Percentiles rank a stretch among this genome's conserved stretches.
phyloP scores from a whole-genome alignment of 2,329 filamentous ascomycete genomes.

The Reticulascus tulasneorum region DNA sequence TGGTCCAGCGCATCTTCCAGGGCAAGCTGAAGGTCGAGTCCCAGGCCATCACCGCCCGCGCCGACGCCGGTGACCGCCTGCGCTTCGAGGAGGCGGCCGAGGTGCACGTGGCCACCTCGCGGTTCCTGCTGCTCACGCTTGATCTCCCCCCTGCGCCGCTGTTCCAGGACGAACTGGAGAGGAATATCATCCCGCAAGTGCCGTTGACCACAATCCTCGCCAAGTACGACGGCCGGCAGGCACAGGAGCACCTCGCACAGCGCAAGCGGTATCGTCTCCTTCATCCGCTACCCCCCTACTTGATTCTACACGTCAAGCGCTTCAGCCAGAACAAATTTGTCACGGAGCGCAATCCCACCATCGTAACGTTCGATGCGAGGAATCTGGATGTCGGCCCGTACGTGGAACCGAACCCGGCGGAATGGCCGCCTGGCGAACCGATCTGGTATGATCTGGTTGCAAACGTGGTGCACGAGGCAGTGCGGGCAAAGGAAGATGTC shows the following conservation, averaged over 20 bases:
- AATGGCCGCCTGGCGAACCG: slow-evolving; percentile 71
- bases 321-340: slow-evolving; percentile 98
- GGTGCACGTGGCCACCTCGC: slow-evolving; percentile 71
- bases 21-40: slow-evolving; percentile 88
- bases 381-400: slow-evolving; percentile 84
- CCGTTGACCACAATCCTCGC: slow-evolving; percentile 77
- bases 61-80: slow-evolving; percentile 79
- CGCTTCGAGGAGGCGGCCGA: slow-evolving; percentile 88
- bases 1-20: slow-evolving; percentile 91
- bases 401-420: slow-evolving; percentile 76
- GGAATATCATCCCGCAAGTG: slow-evolving; percentile 94
- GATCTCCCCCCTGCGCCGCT: slow-evolving; percentile 89
- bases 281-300: slow-evolving; percentile 85
- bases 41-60: slow-evolving; percentile 87
- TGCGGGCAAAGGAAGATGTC: slow-evolving; percentile 71
- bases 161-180: slow-evolving; percentile 91
- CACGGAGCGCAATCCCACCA: slow-evolving; percentile 91
- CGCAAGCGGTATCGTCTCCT: slow-evolving; percentile 85
- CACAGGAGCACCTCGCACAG: slow-evolving; percentile 85
- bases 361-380: slow-evolving; percentile 89
- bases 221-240: slow-evolving; percentile 87
- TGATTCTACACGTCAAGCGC: slow-evolving; percentile 93
- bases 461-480: slow-evolving; percentile 86
- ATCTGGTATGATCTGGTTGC: slow-evolving; percentile 94
- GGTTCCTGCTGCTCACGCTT: slow-evolving; percentile 88